Evolutionary conservation across 164 flowering plant genomes (phyloP), one percentile per base, ranked within the genome.

Genomic region (Santalum album): DNA sequence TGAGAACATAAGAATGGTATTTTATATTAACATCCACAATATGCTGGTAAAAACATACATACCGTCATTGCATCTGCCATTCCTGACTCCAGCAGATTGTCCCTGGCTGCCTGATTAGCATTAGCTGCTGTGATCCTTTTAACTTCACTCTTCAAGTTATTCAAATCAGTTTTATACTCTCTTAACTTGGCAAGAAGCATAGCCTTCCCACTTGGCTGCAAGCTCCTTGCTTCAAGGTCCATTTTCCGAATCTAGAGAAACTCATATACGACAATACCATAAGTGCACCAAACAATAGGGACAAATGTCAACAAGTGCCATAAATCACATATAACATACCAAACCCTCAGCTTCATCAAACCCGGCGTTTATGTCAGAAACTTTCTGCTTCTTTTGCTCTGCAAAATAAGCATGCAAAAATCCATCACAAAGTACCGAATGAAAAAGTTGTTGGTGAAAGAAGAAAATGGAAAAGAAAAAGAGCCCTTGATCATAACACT

Each of bases 301-400:
- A 16, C 14, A 38, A 15, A 38, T 11, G 17, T 38, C 14, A 10
- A 38, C 42, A 25, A 49, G 7, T 49, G 40, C 25, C 34, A n/a
- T 2, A 49, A 25, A 34, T 20, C 7, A 23, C 27, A 12, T 20
- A 14, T 19, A 29, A 39, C 6, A 55, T 15, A 72, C 75, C 75
- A 64, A 47, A 32, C 72, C 38, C 26, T 72, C 75, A 38, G 75
- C 75, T 47, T 68, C 72, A 10, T 72, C 75, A 40, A 72, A 21
- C 2, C 72, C 72, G 55, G 53, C 50, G 51, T 61, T 64, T 22
- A 72, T 50, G 51, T 72, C 72, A 25, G 72, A 64, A 22, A 72
- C 18, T 48, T 67, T 71, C 57, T 71, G 75, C 62, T 71, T 67
- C 66, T 65, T 72, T 59, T 67, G 69, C 38, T 72, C 75, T 72